phyloP scores from a whole-genome alignment of 1,284 basidiomycete genomes.

The Ustilago hordei region DNA sequence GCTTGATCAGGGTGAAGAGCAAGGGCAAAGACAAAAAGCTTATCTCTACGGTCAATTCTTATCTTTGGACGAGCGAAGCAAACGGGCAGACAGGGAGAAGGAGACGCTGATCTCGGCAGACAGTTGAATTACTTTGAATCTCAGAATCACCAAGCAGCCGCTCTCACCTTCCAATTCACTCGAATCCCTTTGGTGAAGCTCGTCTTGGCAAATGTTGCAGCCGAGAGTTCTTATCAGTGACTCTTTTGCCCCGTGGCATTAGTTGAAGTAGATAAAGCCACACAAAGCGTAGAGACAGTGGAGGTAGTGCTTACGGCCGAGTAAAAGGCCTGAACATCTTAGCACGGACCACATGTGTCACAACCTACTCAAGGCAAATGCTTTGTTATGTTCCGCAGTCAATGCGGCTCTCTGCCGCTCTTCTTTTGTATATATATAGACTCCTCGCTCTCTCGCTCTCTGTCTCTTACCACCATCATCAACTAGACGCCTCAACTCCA shows the following conservation, averaged over 20 bases:
- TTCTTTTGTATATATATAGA: no score
- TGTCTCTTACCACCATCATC: no score
- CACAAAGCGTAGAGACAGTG: no score
- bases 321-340: no score
- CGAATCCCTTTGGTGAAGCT: neutral
- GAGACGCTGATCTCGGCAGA: neutral
- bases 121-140: neutral
- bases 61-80: neutral
- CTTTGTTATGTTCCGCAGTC: no score
- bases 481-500: no score
- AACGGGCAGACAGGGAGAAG: neutral
- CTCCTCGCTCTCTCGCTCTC: no score
- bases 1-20: neutral
- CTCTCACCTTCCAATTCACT: neutral
- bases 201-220: conserved; percentile 4
- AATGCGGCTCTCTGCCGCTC: no score
- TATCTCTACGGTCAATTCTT: conserved; percentile 1
- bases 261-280: no score
- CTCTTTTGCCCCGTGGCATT: neutral
- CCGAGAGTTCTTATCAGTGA: conserved; percentile 8
- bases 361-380: no score
- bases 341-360: no score
- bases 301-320: no score
- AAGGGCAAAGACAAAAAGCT: neutral
- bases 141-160: neutral